Percentiles rank a stretch among this genome's conserved stretches.
phyloP scores from a whole-genome alignment of 2,329 filamentous ascomycete genomes.

The Ilyonectria robusta region DNA sequence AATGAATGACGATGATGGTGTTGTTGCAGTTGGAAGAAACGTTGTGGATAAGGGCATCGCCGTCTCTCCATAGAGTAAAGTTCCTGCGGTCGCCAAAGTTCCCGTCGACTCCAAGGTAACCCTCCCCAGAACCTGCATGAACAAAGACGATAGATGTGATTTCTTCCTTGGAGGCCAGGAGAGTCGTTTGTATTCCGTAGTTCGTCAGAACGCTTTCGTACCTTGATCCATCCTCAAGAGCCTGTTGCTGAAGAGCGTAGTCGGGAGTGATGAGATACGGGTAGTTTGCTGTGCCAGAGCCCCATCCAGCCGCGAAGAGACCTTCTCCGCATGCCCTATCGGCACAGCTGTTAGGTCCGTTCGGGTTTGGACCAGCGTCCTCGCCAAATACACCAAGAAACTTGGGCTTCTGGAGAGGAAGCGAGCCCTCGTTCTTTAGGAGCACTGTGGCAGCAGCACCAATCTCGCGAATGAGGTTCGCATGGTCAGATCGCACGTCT shows the following conservation, averaged over 20 bases:
- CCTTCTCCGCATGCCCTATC: constrained; percentile 33
- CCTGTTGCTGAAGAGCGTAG: constrained; percentile 64
- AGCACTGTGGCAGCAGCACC: constrained; percentile 68
- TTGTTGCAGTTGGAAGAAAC: constrained; percentile 59
- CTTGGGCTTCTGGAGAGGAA: constrained; percentile 59
- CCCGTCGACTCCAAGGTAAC: constrained; percentile 57
- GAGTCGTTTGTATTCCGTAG: constrained; percentile 4
- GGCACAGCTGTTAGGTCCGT: no score
- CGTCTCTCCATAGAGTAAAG: constrained; percentile 53
- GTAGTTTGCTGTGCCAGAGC: constrained; percentile 60
- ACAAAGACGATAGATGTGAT: constrained; percentile 71
- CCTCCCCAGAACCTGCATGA: constrained; percentile 78
- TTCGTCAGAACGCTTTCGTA: constrained; percentile 10
- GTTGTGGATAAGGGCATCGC: constrained; percentile 72
- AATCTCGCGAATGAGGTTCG: constrained; percentile 62
- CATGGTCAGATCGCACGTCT: constrained; percentile 65
- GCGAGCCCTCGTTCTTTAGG: constrained; percentile 69
- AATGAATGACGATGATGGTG: constrained; percentile 77
- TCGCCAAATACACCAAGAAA: constrained; percentile 62
- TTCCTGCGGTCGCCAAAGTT: constrained; percentile 75
- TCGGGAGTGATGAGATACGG: constrained; percentile 68
- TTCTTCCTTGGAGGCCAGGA: neutral
- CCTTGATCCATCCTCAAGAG: constrained; percentile 51
- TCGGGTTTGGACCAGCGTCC: constrained; percentile 49
- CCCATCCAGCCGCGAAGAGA: constrained; percentile 68